Conservation (phyloP, 768 basidiomycete species). For the Kwoniella sp. region DNA sequence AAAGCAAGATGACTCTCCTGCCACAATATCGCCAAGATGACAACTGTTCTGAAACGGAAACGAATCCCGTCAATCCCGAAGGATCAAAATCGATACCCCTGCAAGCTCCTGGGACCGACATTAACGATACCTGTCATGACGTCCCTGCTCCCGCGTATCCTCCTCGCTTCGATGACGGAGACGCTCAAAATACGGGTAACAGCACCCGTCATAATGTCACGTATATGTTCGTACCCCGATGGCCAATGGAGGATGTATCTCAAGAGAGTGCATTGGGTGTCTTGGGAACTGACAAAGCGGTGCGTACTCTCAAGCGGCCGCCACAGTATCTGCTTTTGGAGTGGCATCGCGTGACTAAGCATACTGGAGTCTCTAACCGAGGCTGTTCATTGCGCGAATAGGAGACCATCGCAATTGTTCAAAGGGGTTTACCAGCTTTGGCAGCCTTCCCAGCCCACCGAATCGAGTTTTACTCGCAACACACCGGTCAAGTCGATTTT, state of each 20-base stretch:
- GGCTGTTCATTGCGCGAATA: too few species aligned
- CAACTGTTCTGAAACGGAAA: conserved; percentile 8
- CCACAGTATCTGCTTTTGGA: background rate
- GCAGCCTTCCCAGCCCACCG: conserved; percentile 26
- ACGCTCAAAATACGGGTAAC: background rate
- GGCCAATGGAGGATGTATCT: conserved; percentile 23
- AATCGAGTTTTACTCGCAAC: conserved; percentile 31
- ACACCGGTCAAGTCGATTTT: conserved; percentile 2
- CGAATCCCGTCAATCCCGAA: background rate
- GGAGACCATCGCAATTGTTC: conserved; percentile 36
- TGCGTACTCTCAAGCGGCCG: conserved; percentile 15
- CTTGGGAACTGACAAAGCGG: conserved; percentile 26
- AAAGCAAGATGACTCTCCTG: conserved; percentile 7
- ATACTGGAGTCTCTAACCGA: too few species aligned
- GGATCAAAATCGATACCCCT: too few species aligned
- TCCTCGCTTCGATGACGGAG: conserved; percentile 8
- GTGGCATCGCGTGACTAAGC: background rate
- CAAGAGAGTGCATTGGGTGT: conserved; percentile 37
- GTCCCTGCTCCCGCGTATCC: conserved; percentile 15
- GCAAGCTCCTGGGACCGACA: background rate
- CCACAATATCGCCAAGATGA: conserved; percentile 7
- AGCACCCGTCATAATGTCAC: conserved; percentile 21
- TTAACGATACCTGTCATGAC: conserved; percentile 1
- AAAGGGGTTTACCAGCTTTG: conserved; percentile 25
- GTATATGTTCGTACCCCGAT: conserved; percentile 38